phyloP scores from a whole-genome alignment of 257 asterid species.

The Solanum tacnaense region DNA sequence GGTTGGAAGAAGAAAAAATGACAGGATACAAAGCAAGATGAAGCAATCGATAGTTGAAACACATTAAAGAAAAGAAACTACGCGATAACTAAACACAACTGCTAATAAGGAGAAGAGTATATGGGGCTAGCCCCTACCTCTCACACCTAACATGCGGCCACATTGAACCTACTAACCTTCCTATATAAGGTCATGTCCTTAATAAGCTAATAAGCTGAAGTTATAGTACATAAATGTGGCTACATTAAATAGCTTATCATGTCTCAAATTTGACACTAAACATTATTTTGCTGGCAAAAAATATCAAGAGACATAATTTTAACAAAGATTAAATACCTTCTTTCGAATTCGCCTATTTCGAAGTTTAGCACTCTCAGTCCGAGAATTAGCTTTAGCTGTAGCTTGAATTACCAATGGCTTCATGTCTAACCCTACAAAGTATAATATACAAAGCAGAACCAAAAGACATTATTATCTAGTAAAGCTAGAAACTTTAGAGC shows the following conservation, averaged over 20 bases:
- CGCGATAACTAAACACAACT: background rate
- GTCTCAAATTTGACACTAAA: background rate
- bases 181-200: too few relatives aligned
- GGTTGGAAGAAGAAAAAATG: background rate
- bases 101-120: background rate
- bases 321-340: constrained; percentile 32
- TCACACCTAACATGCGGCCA: background rate
- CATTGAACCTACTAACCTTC: background rate
- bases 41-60: background rate
- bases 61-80: background rate
- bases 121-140: background rate
- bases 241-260: background rate
- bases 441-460: background rate
- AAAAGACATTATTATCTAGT: background rate
- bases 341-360: constrained; percentile 48
- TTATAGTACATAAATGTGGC: background rate
- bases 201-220: too few relatives aligned
- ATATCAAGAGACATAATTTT: background rate
- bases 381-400: constrained; percentile 27
- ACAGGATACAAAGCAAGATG: background rate
- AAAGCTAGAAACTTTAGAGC: background rate
- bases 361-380: constrained; percentile 61
- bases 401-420: constrained; percentile 53
- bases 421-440: constrained; percentile 18
- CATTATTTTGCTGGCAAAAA: background rate